Conservation (phyloP, 768 basidiomycete genomes). For the Serpula lacrymans region DNA sequence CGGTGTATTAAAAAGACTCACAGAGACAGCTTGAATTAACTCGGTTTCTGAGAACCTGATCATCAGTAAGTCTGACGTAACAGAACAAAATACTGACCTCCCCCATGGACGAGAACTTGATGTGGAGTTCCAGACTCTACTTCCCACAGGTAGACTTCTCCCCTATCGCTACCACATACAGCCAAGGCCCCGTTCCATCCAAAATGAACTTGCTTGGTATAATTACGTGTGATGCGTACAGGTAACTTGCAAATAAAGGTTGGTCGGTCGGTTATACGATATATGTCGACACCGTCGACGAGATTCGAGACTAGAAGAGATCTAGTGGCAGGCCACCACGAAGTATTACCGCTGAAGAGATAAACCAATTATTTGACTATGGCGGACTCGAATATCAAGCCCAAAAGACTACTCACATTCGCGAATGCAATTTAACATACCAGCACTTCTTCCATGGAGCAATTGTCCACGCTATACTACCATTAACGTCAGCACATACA, state of each 20-base stretch:
- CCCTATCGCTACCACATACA: constrained; percentile 4
- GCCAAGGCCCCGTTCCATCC: neutral
- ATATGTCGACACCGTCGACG: constrained; percentile 1
- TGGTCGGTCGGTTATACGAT: neutral
- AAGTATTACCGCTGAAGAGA: neutral
- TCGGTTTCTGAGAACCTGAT: too few species aligned
- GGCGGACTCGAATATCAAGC: neutral
- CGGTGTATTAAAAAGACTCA: too few species aligned
- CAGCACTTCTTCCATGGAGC: constrained; percentile 1
- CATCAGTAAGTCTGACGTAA: too few species aligned
- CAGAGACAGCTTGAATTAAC: too few species aligned
- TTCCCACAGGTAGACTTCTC: constrained; percentile 2
- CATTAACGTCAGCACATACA: neutral
- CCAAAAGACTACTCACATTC: constrained; percentile 2
- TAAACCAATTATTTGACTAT: neutral
- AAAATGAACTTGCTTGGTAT: constrained; percentile 1
- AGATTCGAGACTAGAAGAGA: constrained; percentile 5
- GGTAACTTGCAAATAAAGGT: neutral
- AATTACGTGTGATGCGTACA: neutral
- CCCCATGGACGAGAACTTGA: neutral
- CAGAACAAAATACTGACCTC: too few species aligned
- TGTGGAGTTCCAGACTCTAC: neutral
- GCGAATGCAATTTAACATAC: neutral
- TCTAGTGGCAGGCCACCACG: neutral
- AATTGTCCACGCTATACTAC: constrained; percentile 3